These are phyloP conservation scores for Phytophthora lateralis DNA, from an alignment of 352 stramenopile species.

Conservation along the genomic window DNA sequence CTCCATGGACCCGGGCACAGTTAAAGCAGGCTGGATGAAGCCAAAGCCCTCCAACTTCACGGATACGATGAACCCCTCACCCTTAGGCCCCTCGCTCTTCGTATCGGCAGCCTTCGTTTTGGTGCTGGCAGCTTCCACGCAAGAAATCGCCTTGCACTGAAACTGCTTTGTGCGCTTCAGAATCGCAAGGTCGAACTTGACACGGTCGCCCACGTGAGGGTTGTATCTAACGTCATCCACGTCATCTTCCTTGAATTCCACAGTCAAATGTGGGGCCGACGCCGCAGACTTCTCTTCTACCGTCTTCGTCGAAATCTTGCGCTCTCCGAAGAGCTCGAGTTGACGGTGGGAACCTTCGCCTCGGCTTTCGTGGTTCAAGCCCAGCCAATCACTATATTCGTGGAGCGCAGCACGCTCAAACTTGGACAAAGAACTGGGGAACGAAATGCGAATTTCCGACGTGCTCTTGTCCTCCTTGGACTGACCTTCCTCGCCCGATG, in stretches of 20 bases:
- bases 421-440: constrained; percentile 59
- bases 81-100: constrained; percentile 25
- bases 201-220: constrained; percentile 60
- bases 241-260: constrained; percentile 70
- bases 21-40: constrained; percentile 70
- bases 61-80: constrained; percentile 66
- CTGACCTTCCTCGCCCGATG: constrained; percentile 15
- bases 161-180: constrained; percentile 76
- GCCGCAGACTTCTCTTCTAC: constrained; percentile 28
- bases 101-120: constrained; percentile 21
- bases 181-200: constrained; percentile 63
- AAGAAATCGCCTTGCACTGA: constrained; percentile 53
- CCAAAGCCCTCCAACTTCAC: constrained; percentile 78
- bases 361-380: constrained; percentile 55
- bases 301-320: constrained; percentile 26
- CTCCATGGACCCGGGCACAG: constrained; percentile 32
- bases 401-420: constrained; percentile 67
- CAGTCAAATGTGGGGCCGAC: constrained; percentile 35
- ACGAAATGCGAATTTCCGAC: constrained; percentile 42
- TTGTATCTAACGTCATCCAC: constrained; percentile 72
- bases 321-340: constrained; percentile 40
- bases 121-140: constrained; percentile 38
- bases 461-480: constrained; percentile 14
- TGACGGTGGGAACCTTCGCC: constrained; percentile 48
- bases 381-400: constrained; percentile 69